Evolutionary conservation across 139 green algal genomes (phyloP).

Genomic region (Asterochloris sp.): DNA sequence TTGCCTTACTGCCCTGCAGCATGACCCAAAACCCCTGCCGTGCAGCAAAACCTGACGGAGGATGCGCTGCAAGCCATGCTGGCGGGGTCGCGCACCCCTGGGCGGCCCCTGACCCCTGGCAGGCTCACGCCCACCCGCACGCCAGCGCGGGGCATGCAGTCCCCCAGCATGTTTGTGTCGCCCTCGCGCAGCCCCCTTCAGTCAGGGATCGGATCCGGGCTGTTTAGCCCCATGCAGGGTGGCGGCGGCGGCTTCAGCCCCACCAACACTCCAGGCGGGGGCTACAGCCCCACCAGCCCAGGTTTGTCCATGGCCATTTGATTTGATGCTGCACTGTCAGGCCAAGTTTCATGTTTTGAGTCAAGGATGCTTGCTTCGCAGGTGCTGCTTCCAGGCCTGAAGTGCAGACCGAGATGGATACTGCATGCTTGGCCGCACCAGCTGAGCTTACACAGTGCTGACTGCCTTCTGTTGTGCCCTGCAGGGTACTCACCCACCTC

Average conservation of each 20-base stretch:
- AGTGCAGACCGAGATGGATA: background rate
- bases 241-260: conserved; percentile 37
- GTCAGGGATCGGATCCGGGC: conserved; percentile 2
- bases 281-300: conserved; percentile 33
- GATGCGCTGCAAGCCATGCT: too few species aligned
- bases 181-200: background rate
- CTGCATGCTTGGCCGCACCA: background rate
- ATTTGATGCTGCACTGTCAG: background rate
- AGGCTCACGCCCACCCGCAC: too few species aligned
- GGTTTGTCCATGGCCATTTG: background rate
- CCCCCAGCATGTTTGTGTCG: too few species aligned
- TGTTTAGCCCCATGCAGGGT: conserved; percentile 35
- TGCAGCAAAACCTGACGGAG: too few species aligned
- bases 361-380: background rate
- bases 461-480: background rate
- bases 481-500: conserved; percentile 29
- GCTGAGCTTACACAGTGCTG: background rate
- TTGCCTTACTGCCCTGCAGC: too few species aligned
- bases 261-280: conserved; percentile 40
- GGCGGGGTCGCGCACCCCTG: too few species aligned
- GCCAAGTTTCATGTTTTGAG: background rate
- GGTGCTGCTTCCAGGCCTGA: background rate
- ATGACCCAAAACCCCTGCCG: too few species aligned
- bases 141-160: too few species aligned
- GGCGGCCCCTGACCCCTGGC: too few species aligned